Base-by-base conservation (phyloP, 352 stramenopile species). In the Halophytophthora batemanensis region DNA sequence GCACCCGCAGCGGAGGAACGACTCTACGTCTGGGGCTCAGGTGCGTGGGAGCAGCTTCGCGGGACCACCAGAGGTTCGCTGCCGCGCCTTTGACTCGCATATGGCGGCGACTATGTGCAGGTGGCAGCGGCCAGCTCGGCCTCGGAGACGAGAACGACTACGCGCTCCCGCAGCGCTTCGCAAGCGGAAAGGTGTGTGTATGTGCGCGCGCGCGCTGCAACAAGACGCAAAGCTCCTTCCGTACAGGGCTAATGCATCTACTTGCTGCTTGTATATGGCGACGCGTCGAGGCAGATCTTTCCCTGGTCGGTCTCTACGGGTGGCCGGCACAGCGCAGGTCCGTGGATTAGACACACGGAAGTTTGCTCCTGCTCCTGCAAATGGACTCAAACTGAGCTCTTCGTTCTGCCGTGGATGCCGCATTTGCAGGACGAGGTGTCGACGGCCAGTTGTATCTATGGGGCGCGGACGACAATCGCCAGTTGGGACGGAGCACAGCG, bases 311-410 rank as follows among this genome's bases (percentile, higher is more conserved):
- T 90, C 38, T 61, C 37, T 5, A 83, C 76, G 7, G 79, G 82
- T 23, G 82, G 82, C 31, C 87, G 82, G 35, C 82, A 93, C 45
- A 89, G 61, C 42, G 71, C 75, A 68, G 82, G 82, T 93, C 42
- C 25, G 33, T 47, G 19, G 3, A 15, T 28, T 43, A n/a, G 45
- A 36, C 13, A 17, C 18, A 31, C 12, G 1, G 36, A 38, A n/a
- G 6, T 40, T 42, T 33, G 7, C 52, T 17, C 19, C n/a, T 39
- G 14, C 25, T 31, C 14, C 17, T 40, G 12, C 14, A 19, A 47
- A 12, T 47, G 15, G 22, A 47, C 19, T 13, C 13, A n/a, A 17
- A 3, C 41, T 18, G 13, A 43, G 28, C 23, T 7, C 15, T 37
- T 23, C 11, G 40, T 18, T 21, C 17, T 50, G 21, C 1, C 28